Evolutionary conservation across 2,329 filamentous ascomycete genomes (phyloP), one percentile per base, ranked within the genome.

Genomic region (Colletotrichum karsti): DNA sequence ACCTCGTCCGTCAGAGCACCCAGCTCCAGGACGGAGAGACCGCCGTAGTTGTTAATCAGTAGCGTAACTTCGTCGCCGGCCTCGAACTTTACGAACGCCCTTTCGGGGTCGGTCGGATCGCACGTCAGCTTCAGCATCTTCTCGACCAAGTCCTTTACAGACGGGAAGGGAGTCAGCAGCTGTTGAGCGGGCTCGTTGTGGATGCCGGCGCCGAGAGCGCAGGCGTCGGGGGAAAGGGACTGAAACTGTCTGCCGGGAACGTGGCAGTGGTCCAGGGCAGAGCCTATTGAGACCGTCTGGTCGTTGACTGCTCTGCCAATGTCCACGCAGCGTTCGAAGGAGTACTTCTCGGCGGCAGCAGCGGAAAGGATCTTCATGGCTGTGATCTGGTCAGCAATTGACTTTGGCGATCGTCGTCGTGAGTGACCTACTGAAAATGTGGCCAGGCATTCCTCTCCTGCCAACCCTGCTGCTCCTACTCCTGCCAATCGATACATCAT

Each of bases 401-500:
- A 7, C 39, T 9, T 22, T 12, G 2, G 20, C 10, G 13, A 28
- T 7, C 15, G 18, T 24, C 18, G n/a, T 20, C 18, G 8, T 24
- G 90, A 37, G 78, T 15, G 18, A 73, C 84, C 82, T 70, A 78
- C 79, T 81, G 22, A 86, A 75, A 28, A 85, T 72, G 72, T 87
- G 87, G 1, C 92, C 92, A 9, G 90, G 91, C 79, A 93, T 91
- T 44, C 92, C 92, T 80, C 92, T 85, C 69, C 92, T 83, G 1
- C 92, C 92, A 18, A 93, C 91, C 72, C 93, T 93, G 4, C 90
- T 91, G 22, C 90, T 87, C 72, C 88, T 88, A 54, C 80, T 81
- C 65, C 90, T 81, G 2, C 91, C 91, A 54, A 94, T 90, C 13
- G 91, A 91, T 1, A 91, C 91, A 80, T 94, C 92, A 73, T 94